Conservation (phyloP, 352 stramenopile genomes). For the Phytophthora kernoviae region DNA sequence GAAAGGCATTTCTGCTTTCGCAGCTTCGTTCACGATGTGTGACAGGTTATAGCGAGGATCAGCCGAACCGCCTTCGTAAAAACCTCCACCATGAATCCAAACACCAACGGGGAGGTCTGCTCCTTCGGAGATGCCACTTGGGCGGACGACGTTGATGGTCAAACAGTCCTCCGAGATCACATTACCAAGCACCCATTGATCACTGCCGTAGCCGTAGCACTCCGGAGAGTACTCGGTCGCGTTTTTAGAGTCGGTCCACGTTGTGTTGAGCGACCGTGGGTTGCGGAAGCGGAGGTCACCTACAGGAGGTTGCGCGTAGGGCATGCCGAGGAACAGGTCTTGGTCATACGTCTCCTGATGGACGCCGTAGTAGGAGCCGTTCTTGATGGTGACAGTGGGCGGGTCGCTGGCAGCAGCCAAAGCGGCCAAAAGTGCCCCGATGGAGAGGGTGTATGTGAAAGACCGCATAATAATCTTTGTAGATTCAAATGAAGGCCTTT, state of each 20-base stretch:
- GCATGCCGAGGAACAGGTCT: constrained; percentile 40
- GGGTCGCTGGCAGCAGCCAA: neutral
- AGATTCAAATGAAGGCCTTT: no score
- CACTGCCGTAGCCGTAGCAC: constrained; percentile 29
- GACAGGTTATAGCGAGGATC: constrained; percentile 39
- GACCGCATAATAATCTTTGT: constrained; percentile 6
- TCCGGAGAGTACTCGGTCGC: constrained; percentile 50
- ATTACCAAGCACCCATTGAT: constrained; percentile 28
- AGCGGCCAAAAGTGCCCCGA: neutral
- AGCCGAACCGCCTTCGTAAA: constrained; percentile 28
- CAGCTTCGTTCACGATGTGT: constrained; percentile 31
- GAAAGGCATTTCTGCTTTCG: constrained; percentile 27
- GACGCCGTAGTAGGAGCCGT: constrained; percentile 37
- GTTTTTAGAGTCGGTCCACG: constrained; percentile 27
- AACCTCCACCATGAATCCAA: constrained; percentile 33
- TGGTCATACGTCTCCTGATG: constrained; percentile 26
- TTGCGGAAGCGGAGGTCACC: constrained; percentile 27
- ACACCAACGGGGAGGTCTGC: constrained; percentile 28
- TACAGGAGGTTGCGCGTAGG: constrained; percentile 27
- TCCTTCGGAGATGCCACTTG: constrained; percentile 20
- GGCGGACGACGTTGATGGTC: constrained; percentile 33
- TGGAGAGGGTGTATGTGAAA: neutral
- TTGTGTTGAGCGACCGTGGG: constrained; percentile 20
- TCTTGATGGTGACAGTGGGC: constrained; percentile 26
- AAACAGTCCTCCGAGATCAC: constrained; percentile 28